These are phyloP conservation scores for Microsporum audouinii DNA, from an alignment of 2,329 filamentous ascomycete genomes.

Conservation along the genomic window DNA sequence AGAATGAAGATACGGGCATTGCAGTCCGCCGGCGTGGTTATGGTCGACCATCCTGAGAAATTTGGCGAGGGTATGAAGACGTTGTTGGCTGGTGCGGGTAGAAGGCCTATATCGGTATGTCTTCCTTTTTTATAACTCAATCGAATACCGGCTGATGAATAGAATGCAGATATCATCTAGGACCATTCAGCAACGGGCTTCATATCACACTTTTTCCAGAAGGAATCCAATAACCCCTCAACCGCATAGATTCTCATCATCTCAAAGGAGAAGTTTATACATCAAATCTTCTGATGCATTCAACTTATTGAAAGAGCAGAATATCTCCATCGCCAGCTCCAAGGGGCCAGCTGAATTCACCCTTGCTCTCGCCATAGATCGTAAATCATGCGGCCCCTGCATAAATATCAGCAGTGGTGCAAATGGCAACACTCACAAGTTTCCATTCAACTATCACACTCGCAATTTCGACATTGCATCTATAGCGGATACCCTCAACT, in stretches of 20 bases:
- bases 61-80: constrained; percentile 58
- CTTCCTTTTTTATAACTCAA: neutral
- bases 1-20: constrained; percentile 56
- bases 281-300: constrained; percentile 45
- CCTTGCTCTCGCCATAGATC: constrained; percentile 55
- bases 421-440: constrained; percentile 37
- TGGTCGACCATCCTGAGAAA: constrained; percentile 65
- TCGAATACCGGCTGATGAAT: constrained; percentile 3
- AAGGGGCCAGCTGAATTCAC: constrained; percentile 36
- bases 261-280: constrained; percentile 44
- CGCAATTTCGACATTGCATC: constrained; percentile 24
- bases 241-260: neutral
- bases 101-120: constrained; percentile 11
- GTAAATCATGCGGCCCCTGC: constrained; percentile 50
- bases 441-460: constrained; percentile 51
- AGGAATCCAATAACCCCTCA: constrained; percentile 1
- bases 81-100: constrained; percentile 40
- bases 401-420: constrained; percentile 46
- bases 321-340: constrained; percentile 35
- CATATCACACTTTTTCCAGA: constrained; percentile 38
- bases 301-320: constrained; percentile 44
- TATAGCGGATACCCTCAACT: constrained; percentile 43
- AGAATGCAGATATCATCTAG: constrained; percentile 14
- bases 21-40: constrained; percentile 53
- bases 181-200: constrained; percentile 39